Percentiles rank a stretch among this genome's conserved stretches.
phyloP scores from a whole-genome alignment of 2,329 filamentous ascomycete genomes.

The Scytalidium sp. region DNA sequence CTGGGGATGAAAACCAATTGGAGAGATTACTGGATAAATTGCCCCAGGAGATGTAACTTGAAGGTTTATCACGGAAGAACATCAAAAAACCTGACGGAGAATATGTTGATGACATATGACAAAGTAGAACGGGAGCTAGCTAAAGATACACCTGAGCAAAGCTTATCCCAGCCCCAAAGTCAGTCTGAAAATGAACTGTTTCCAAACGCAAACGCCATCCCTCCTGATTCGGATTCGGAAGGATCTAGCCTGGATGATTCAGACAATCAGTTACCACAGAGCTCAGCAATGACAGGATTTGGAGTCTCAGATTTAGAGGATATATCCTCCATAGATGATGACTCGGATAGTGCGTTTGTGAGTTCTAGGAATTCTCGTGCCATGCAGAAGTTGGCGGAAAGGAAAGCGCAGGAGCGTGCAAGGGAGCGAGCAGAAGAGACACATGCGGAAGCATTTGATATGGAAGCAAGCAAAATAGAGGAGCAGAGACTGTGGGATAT shows the following conservation, averaged over 20 bases:
- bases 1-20: constrained; percentile 46
- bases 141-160: constrained; percentile 2
- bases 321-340: not conserved
- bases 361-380: constrained; percentile 1
- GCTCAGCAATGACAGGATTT: not conserved
- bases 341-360: not conserved
- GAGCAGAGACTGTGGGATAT: constrained; percentile 26
- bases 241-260: constrained; percentile 1
- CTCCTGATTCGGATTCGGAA: constrained; percentile 13
- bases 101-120: constrained; percentile 31
- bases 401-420: constrained; percentile 3
- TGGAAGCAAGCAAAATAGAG: constrained; percentile 17
- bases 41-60: constrained; percentile 49
- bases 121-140: constrained; percentile 24
- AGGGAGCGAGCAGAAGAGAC: constrained; percentile 17
- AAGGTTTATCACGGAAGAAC: constrained; percentile 36
- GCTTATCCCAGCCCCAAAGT: constrained; percentile 11
- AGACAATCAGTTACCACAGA: constrained; percentile 2
- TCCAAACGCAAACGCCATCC: constrained; percentile 23
- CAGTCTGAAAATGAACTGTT: constrained; percentile 19
- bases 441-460: constrained; percentile 23
- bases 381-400: not conserved
- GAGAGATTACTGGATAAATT: constrained; percentile 46
- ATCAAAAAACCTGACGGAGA: constrained; percentile 11
- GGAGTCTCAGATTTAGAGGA: not conserved